Percentiles rank a stretch among this genome's conserved stretches.
These are phyloP conservation scores for Podospora sp. DNA, from an alignment of 495 filamentous ascomycete species.

Conservation along the genomic window DNA sequence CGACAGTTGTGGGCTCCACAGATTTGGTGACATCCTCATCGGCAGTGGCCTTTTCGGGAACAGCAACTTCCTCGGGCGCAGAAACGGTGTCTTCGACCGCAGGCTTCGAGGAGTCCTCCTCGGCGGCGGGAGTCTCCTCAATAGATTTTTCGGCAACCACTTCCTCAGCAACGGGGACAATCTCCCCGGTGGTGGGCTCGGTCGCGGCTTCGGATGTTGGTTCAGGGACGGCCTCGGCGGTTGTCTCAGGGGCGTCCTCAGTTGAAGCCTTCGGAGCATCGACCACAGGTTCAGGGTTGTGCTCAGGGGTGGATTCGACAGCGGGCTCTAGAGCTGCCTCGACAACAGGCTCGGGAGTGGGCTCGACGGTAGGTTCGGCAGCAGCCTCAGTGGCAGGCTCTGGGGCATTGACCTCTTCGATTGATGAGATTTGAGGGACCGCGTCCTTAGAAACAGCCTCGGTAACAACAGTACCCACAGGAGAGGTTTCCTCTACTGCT, in stretches of 20 bases:
- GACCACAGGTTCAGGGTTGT: background rate
- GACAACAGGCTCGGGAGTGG: too few species aligned
- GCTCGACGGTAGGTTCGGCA: too few species aligned
- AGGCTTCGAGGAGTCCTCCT: slow-evolving; percentile 6
- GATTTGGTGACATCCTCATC: background rate
- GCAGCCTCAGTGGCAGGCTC: too few species aligned
- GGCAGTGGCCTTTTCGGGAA: background rate
- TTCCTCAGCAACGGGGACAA: background rate
- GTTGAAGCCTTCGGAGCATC: background rate
- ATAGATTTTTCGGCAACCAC: background rate
- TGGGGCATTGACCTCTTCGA: too few species aligned
- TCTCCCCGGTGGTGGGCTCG: background rate
- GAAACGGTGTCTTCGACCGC: background rate
- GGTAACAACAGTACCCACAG: background rate
- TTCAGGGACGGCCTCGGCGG: slow-evolving; percentile 7
- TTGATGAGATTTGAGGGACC: background rate
- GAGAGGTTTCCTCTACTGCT: background rate
- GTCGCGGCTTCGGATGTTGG: background rate
- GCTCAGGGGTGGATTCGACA: too few species aligned
- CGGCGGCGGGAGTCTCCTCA: slow-evolving; percentile 5
- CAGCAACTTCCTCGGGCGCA: too few species aligned
- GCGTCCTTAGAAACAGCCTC: background rate
- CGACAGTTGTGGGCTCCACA: background rate
- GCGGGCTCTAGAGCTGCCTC: too few species aligned
- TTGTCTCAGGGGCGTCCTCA: slow-evolving; percentile 7